Evolutionary conservation across 306 rosid genomes (phyloP).

Genomic region (Gleditsia sinensis): DNA sequence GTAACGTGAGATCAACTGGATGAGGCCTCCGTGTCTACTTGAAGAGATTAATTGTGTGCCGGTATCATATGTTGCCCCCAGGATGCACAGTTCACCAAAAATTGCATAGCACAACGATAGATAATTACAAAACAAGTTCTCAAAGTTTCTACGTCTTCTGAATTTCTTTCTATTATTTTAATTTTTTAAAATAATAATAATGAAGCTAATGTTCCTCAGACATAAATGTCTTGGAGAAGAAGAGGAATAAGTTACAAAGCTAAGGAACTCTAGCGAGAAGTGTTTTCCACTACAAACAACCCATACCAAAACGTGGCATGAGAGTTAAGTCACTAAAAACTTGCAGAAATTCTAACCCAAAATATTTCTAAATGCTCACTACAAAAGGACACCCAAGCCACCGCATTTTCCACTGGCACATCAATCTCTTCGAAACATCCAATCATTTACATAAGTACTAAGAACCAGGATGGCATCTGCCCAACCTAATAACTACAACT

Average conservation of each 20-base stretch:
- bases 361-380: slow-evolving; percentile 23
- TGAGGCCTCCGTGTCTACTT: too few species aligned
- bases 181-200: too few species aligned
- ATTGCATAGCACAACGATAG: too few species aligned
- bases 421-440: background rate
- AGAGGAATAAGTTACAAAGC: slow-evolving; percentile 9
- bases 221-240: background rate
- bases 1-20: background rate
- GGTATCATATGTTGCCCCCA: too few species aligned
- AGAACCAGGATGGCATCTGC: slow-evolving; percentile 47
- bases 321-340: slow-evolving; percentile 58
- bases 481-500: slow-evolving; percentile 36
- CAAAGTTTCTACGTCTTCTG: background rate
- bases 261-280: slow-evolving; percentile 35
- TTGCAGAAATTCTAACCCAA: slow-evolving; percentile 12
- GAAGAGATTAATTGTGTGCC: too few species aligned
- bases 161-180: background rate
- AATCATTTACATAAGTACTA: background rate
- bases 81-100: too few species aligned
- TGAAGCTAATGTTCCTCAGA: background rate
- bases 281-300: slow-evolving; percentile 60
- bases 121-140: too few species aligned
- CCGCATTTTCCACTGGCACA: slow-evolving; percentile 28
- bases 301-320: slow-evolving; percentile 54
- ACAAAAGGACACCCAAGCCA: slow-evolving; percentile 38